Percentiles rank a stretch among this genome's conserved stretches.
phyloP scores from a whole-genome alignment of 1,284 basidiomycete genomes.

The Blastosporella zonata region DNA sequence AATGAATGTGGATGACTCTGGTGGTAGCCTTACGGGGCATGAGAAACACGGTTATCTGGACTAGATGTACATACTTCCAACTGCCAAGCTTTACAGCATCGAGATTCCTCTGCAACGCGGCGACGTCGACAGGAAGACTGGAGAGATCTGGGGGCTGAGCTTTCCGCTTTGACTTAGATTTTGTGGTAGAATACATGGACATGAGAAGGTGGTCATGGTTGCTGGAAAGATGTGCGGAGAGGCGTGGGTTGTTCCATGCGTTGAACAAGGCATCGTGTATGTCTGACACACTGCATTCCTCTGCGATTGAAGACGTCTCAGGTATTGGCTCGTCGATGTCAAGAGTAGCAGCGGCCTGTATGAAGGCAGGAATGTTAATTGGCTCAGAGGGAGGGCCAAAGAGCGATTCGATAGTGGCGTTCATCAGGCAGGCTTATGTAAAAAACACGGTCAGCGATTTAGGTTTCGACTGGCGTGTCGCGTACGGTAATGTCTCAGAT shows the following conservation, averaged over 20 bases:
- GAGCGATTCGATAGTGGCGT: slow-evolving; percentile 38
- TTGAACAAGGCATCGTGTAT: slow-evolving; percentile 44
- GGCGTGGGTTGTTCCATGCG: slow-evolving; percentile 51
- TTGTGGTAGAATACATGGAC: slow-evolving; percentile 43
- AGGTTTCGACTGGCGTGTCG: slow-evolving; percentile 1
- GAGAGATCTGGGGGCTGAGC: slow-evolving; percentile 29
- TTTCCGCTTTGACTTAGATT: slow-evolving; percentile 44
- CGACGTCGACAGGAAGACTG: slow-evolving; percentile 40
- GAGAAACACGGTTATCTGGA: slow-evolving; percentile 7
- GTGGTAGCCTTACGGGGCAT: slow-evolving; percentile 39
- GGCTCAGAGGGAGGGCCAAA: slow-evolving; percentile 57
- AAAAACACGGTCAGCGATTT: slow-evolving; percentile 3
- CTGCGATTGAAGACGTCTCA: neutral
- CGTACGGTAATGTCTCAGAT: slow-evolving; percentile 12
- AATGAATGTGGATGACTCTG: slow-evolving; percentile 57
- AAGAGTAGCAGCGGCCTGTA: slow-evolving; percentile 25
- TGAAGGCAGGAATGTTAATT: slow-evolving; percentile 43
- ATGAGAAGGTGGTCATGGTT: slow-evolving; percentile 49
- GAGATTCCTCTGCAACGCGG: slow-evolving; percentile 45
- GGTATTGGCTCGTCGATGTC: neutral
- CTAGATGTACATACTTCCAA: slow-evolving; percentile 49
- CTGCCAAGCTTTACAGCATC: slow-evolving; percentile 49
- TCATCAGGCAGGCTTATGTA: slow-evolving; percentile 16
- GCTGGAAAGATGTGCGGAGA: slow-evolving; percentile 54
- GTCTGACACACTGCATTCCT: slow-evolving; percentile 48